phyloP scores from a whole-genome alignment of 2,329 filamentous ascomycete genomes.

The Colletotrichum scovillei region DNA sequence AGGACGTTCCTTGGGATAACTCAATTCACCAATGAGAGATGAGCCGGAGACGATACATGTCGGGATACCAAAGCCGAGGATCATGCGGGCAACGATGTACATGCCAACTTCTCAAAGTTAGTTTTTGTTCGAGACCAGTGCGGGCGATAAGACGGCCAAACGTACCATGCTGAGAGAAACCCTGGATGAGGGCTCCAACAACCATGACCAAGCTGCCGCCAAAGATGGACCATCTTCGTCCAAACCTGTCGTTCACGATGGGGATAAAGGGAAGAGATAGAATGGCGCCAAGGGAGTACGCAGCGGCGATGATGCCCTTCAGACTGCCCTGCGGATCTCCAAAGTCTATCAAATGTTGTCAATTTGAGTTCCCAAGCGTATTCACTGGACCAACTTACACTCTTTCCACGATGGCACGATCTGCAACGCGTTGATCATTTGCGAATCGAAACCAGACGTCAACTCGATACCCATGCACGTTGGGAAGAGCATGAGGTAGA shows the following conservation, averaged over 20 bases:
- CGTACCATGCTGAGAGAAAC: slow-evolving; percentile 59
- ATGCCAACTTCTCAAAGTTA: slow-evolving; percentile 51
- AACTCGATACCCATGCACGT: slow-evolving; percentile 71
- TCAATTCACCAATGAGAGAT: slow-evolving; percentile 68
- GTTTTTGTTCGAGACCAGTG: background rate
- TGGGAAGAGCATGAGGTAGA: slow-evolving; percentile 69
- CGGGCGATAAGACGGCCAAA: background rate
- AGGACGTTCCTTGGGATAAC: slow-evolving; percentile 69
- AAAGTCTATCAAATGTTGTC: slow-evolving; percentile 50
- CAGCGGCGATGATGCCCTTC: slow-evolving; percentile 67
- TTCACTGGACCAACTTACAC: slow-evolving; percentile 45
- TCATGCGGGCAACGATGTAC: slow-evolving; percentile 70
- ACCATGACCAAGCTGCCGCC: slow-evolving; percentile 66
- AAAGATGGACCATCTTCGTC: slow-evolving; percentile 67
- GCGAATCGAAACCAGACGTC: slow-evolving; percentile 58
- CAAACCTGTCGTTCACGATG: slow-evolving; percentile 64
- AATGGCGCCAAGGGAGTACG: slow-evolving; percentile 70
- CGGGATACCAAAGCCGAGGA: slow-evolving; percentile 70
- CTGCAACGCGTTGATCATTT: slow-evolving; percentile 58
- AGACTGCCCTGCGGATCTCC: slow-evolving; percentile 54
- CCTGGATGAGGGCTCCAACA: slow-evolving; percentile 65
- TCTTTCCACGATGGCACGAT: slow-evolving; percentile 49
- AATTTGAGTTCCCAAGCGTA: slow-evolving; percentile 21
- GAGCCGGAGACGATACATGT: slow-evolving; percentile 70
- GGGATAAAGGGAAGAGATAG: slow-evolving; percentile 68